A percentile compares a stretch with the other conserved stretches of the same genome.
phyloP scores from a whole-genome alignment of 2,329 filamentous ascomycete genomes.

The Metarhizium brunneum region DNA sequence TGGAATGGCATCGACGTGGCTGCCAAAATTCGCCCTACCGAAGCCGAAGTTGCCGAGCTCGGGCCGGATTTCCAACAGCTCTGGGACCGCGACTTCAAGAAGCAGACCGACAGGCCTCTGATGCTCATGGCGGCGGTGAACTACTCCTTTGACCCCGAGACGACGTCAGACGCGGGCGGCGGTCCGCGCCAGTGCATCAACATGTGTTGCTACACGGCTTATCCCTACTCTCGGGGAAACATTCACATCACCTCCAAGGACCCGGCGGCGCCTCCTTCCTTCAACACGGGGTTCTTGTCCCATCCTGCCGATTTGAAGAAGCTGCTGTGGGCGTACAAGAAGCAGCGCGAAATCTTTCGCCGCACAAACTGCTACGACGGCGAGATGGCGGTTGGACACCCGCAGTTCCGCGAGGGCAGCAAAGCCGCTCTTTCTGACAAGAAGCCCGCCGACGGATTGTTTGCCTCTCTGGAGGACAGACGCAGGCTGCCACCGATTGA shows the following conservation, averaged over 20 bases:
- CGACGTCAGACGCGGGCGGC: background rate
- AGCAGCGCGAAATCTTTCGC: slow-evolving; percentile 48
- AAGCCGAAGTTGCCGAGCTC: slow-evolving; percentile 40
- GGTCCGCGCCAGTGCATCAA: slow-evolving; percentile 37
- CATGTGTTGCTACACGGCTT: slow-evolving; percentile 42
- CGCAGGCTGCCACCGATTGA: slow-evolving; percentile 20
- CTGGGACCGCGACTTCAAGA: slow-evolving; percentile 47
- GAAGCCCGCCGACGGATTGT: slow-evolving; percentile 11
- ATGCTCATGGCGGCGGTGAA: slow-evolving; percentile 29
- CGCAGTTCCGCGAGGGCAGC: slow-evolving; percentile 30
- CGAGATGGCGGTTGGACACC: slow-evolving; percentile 30
- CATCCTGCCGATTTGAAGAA: slow-evolving; percentile 45
- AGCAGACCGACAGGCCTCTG: slow-evolving; percentile 33
- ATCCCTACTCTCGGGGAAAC: slow-evolving; percentile 51
- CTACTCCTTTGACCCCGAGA: slow-evolving; percentile 15
- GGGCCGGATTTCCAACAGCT: slow-evolving; percentile 41
- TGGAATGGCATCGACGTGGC: slow-evolving; percentile 50
- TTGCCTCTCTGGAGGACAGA: slow-evolving; percentile 18
- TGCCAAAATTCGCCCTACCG: slow-evolving; percentile 45
- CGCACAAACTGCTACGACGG: slow-evolving; percentile 42
- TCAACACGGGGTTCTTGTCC: slow-evolving; percentile 42
- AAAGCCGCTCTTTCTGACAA: slow-evolving; percentile 23
- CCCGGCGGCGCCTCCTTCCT: slow-evolving; percentile 36
- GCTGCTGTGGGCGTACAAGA: slow-evolving; percentile 55
- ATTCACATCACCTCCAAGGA: slow-evolving; percentile 46